Conservation (phyloP, 257 asterid genomes). For the Nicotiana paniculata region DNA sequence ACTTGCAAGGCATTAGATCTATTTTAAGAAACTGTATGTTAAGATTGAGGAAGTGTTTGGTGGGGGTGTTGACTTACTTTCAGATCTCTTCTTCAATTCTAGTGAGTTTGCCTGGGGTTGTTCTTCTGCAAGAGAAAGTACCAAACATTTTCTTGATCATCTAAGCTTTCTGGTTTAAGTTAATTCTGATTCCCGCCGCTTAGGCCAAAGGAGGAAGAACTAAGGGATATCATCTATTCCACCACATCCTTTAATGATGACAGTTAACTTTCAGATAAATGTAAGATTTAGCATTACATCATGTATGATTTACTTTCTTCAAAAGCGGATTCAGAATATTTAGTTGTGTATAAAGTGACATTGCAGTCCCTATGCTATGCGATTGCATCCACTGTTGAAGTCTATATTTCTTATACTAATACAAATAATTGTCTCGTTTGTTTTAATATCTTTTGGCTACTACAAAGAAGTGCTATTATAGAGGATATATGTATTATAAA, state of each 20-base stretch:
- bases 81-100: not conserved
- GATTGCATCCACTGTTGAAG: not conserved
- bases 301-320: not conserved
- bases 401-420: not conserved
- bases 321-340: not conserved
- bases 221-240: too few species aligned
- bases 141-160: not conserved
- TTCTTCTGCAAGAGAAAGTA: not conserved
- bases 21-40: not conserved
- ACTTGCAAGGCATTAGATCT: not conserved
- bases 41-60: not conserved
- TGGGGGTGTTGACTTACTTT: not conserved
- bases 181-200: too few species aligned
- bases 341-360: not conserved
- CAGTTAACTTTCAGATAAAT: not conserved
- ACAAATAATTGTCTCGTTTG: too few species aligned
- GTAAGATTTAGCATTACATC: not conserved
- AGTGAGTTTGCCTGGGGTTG: not conserved
- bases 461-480: too few species aligned
- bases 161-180: too few species aligned
- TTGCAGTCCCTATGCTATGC: not conserved
- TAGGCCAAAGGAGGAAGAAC: too few species aligned
- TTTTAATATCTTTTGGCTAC: too few species aligned
- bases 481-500: too few species aligned
- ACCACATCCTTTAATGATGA: too few species aligned